Conservation (phyloP, 116 monocot genomes). For the Papilionanthe hybrid region DNA sequence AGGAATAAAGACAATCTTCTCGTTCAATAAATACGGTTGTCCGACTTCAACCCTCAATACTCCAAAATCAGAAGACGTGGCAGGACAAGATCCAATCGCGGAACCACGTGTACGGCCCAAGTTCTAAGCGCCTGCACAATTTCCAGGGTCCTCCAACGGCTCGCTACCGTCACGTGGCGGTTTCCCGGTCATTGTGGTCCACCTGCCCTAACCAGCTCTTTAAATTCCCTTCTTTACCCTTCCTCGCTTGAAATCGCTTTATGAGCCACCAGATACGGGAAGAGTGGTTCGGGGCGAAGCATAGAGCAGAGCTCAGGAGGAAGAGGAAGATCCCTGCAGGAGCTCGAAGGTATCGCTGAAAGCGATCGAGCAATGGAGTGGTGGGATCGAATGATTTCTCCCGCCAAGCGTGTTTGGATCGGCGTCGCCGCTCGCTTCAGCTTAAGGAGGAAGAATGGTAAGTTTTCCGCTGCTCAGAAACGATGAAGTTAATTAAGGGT, state of each 20-base stretch:
- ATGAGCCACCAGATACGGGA: neutral
- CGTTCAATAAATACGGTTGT: too few relatives aligned
- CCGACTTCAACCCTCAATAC: too few relatives aligned
- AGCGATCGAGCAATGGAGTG: conserved; percentile 8
- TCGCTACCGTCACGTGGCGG: neutral
- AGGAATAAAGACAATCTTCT: too few relatives aligned
- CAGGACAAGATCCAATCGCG: neutral
- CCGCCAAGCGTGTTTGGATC: conserved; percentile 34
- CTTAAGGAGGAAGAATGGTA: conserved; percentile 29
- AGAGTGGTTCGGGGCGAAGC: neutral
- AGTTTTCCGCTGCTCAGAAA: conserved; percentile 1
- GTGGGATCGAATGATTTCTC: conserved; percentile 21
- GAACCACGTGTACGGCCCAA: neutral
- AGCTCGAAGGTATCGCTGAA: neutral
- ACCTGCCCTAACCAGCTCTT: neutral
- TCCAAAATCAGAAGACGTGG: too few relatives aligned
- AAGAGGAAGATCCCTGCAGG: neutral
- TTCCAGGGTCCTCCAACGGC: neutral
- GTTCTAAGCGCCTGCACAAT: neutral
- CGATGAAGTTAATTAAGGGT: neutral
- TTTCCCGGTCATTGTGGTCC: neutral
- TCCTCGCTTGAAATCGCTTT: neutral
- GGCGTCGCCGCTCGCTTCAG: conserved; percentile 27
- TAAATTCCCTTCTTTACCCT: neutral
- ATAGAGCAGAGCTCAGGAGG: neutral